Evolutionary conservation across 352 stramenopile species (phyloP).

Genomic region (Achlya hypogyna): DNA sequence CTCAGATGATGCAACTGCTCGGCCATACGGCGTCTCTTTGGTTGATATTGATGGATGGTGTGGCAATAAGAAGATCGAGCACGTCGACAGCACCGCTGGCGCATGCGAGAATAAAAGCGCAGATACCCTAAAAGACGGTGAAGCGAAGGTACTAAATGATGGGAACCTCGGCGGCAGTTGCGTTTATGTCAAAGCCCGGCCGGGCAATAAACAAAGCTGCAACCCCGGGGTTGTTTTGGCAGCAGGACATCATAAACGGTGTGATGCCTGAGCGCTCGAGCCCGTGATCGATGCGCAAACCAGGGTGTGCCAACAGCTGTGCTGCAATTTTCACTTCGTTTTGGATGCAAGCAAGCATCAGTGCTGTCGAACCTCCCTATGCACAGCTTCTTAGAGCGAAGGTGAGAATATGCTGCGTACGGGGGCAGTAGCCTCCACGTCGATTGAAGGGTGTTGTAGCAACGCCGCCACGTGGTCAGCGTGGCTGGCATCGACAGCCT

Average conservation of each 20-base stretch:
- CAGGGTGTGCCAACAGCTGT: neutral
- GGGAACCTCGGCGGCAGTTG: neutral
- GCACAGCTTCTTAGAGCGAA: neutral
- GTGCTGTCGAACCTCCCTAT: neutral
- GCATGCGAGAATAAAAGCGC: neutral
- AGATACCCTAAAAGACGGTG: neutral
- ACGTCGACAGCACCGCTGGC: neutral
- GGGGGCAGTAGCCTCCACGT: neutral
- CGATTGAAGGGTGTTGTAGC: neutral
- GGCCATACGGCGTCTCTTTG: neutral
- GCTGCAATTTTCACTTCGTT: neutral
- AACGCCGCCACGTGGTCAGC: neutral
- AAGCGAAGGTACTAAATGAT: too few relatives aligned
- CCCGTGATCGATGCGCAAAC: neutral
- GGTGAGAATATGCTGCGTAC: neutral
- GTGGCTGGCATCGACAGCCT: neutral
- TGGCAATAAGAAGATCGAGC: neutral
- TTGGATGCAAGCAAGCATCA: neutral
- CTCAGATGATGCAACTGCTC: neutral
- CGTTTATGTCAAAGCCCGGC: neutral
- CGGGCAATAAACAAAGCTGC: neutral
- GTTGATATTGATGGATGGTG: neutral
- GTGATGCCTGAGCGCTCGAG: neutral
- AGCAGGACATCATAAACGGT: neutral
- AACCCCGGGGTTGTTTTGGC: neutral